These are phyloP conservation scores for Brettanomyces sp. DNA, from an alignment of 805 yeast species.

Conservation along the genomic window DNA sequence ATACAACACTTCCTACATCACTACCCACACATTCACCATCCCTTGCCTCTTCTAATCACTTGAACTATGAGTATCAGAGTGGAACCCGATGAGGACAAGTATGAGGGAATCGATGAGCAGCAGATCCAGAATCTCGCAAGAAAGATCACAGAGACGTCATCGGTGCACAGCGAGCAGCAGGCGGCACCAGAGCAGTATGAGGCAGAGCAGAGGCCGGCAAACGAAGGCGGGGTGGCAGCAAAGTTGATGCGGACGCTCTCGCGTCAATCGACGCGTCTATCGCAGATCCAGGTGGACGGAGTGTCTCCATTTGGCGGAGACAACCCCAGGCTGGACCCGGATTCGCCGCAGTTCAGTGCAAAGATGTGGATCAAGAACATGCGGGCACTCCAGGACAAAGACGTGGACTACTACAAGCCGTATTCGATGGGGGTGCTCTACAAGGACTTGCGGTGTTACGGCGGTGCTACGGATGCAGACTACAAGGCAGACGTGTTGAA, in stretches of 20 bases:
- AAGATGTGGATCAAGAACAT: slow-evolving; percentile 55
- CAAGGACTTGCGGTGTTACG: slow-evolving; percentile 46
- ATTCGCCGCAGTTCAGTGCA: slow-evolving; percentile 41
- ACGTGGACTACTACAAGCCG: slow-evolving; percentile 56
- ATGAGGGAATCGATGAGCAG: background rate
- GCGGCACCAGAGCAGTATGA: background rate
- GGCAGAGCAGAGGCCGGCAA: background rate
- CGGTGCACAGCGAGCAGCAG: background rate
- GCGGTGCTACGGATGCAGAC: slow-evolving; percentile 51
- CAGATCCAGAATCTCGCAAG: slow-evolving; percentile 2
- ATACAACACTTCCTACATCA: too few species aligned
- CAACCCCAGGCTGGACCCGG: slow-evolving; percentile 37
- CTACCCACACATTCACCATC: too few species aligned
- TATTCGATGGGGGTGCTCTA: slow-evolving; percentile 47
- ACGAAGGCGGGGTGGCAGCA: slow-evolving; percentile 1
- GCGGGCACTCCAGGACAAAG: slow-evolving; percentile 36
- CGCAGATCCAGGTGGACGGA: slow-evolving; percentile 3
- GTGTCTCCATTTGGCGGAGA: slow-evolving; percentile 1
- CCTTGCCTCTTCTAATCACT: background rate
- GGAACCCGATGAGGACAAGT: background rate
- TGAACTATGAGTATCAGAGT: slow-evolving; percentile 2
- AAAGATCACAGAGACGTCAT: background rate
- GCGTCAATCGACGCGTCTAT: slow-evolving; percentile 1
- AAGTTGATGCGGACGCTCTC: background rate
- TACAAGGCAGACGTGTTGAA: slow-evolving; percentile 48